Percentiles rank a stretch among this genome's conserved stretches.
Evolutionary conservation across 208 protist species (phyloP).

Genomic region (Tritrichomonas musculus): DNA sequence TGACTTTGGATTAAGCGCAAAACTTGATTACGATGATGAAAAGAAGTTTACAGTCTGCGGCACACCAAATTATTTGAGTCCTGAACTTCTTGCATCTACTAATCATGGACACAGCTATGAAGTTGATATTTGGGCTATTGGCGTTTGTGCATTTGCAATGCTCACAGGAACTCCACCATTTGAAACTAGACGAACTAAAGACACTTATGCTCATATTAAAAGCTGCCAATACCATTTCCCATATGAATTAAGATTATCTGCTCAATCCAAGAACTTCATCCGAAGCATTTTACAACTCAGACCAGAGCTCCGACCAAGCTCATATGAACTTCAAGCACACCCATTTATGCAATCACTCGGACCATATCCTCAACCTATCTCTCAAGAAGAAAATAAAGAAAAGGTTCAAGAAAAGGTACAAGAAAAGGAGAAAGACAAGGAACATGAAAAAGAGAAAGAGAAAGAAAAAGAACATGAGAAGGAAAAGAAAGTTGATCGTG

Average conservation of each 20-base stretch:
- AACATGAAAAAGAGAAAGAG: too few species aligned
- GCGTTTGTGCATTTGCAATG: constrained; percentile 77
- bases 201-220: constrained; percentile 83
- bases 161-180: constrained; percentile 86
- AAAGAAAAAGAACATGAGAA: too few species aligned
- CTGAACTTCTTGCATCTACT: neutral
- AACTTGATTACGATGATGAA: constrained; percentile 74
- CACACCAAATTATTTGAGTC: constrained; percentile 14
- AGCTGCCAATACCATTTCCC: constrained; percentile 81
- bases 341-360: constrained; percentile 74
- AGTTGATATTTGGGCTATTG: too few species aligned
- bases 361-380: neutral
- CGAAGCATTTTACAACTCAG: constrained; percentile 61
- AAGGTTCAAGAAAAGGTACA: neutral
- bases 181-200: constrained; percentile 83
- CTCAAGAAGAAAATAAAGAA: neutral
- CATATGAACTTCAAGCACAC: constrained; percentile 71
- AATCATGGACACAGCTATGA: constrained; percentile 78
- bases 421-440: too few species aligned
- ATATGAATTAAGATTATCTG: constrained; percentile 55
- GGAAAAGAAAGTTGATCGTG: too few species aligned
- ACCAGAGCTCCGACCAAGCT: constrained; percentile 66
- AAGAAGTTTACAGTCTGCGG: constrained; percentile 59
- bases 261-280: constrained; percentile 72
- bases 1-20: constrained; percentile 79